A percentile compares a stretch with the other conserved stretches of the same genome.
Evolutionary conservation across 2,329 filamentous ascomycete species (phyloP).

Genomic region (Fusarium stilboides): DNA sequence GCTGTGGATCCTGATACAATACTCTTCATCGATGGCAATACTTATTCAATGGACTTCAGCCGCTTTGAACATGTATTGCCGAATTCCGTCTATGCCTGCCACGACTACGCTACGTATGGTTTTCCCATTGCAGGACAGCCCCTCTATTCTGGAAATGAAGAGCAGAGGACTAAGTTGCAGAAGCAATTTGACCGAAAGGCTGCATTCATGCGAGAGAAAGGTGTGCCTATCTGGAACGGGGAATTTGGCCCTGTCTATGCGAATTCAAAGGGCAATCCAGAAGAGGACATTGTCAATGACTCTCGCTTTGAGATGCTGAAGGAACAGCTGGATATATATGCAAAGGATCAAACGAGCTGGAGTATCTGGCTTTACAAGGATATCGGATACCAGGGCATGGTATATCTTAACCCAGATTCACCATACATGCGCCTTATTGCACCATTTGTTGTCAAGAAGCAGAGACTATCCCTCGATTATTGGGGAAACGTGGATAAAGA

Average conservation of each 20-base stretch:
- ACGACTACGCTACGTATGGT: slow-evolving; percentile 68
- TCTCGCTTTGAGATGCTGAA: slow-evolving; percentile 60
- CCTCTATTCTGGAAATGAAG: slow-evolving; percentile 56
- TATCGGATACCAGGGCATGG: slow-evolving; percentile 70
- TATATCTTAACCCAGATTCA: slow-evolving; percentile 62
- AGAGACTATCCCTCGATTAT: slow-evolving; percentile 65
- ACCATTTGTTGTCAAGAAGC: slow-evolving; percentile 71
- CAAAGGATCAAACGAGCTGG: slow-evolving; percentile 62
- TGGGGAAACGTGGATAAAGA: slow-evolving; percentile 62
- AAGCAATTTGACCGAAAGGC: slow-evolving; percentile 60
- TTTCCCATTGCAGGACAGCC: slow-evolving; percentile 59
- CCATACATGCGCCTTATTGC: slow-evolving; percentile 66
- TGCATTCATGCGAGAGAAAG: slow-evolving; percentile 59
- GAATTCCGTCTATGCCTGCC: slow-evolving; percentile 66
- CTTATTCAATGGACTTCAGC: slow-evolving; percentile 68
- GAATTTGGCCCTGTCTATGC: slow-evolving; percentile 69
- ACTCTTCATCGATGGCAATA: slow-evolving; percentile 67
- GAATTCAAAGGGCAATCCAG: slow-evolving; percentile 48
- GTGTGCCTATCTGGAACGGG: slow-evolving; percentile 64
- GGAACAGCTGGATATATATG: slow-evolving; percentile 59
- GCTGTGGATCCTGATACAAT: slow-evolving; percentile 64
- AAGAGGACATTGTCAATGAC: slow-evolving; percentile 54
- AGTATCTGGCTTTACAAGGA: slow-evolving; percentile 74
- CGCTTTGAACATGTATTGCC: slow-evolving; percentile 60
- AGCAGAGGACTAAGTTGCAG: slow-evolving; percentile 61